phyloP scores from a whole-genome alignment of 768 basidiomycete genomes.

The Candolleomyces eurysporus region DNA sequence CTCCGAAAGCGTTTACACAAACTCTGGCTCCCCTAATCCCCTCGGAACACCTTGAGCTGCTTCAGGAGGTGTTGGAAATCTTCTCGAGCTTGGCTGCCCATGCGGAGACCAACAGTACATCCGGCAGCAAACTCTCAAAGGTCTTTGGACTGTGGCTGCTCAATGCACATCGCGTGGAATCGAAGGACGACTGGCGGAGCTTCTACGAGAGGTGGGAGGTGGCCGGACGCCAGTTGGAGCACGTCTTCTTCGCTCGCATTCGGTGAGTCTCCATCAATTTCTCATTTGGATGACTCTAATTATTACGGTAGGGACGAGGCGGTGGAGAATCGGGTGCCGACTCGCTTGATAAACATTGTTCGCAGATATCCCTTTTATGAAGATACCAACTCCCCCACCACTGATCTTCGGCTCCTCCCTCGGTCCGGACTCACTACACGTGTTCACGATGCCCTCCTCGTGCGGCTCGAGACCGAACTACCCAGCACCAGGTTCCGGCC shows the following conservation, averaged over 20 bases:
- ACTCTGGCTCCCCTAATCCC: slow-evolving; percentile 61
- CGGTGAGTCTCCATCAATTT: slow-evolving; percentile 43
- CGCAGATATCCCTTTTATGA: slow-evolving; percentile 63
- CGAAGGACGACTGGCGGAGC: slow-evolving; percentile 55
- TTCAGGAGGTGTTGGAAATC: slow-evolving; percentile 56
- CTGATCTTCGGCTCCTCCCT: slow-evolving; percentile 43
- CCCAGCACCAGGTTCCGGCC: slow-evolving; percentile 38
- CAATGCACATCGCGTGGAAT: slow-evolving; percentile 41
- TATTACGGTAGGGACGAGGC: slow-evolving; percentile 52
- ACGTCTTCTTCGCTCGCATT: slow-evolving; percentile 70
- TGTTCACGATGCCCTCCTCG: slow-evolving; percentile 59
- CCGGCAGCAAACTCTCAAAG: slow-evolving; percentile 76
- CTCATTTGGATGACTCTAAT: not conserved
- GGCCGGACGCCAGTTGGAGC: slow-evolving; percentile 70
- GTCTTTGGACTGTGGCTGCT: slow-evolving; percentile 75
- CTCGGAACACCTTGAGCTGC: slow-evolving; percentile 52
- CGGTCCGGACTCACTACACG: slow-evolving; percentile 70
- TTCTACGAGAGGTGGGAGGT: slow-evolving; percentile 79
- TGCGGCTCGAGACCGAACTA: slow-evolving; percentile 61
- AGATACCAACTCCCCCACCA: slow-evolving; percentile 29
- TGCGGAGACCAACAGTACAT: slow-evolving; percentile 68
- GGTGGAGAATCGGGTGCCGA: slow-evolving; percentile 54
- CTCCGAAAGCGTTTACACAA: slow-evolving; percentile 60
- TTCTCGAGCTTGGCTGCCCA: slow-evolving; percentile 72
- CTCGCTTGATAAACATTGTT: slow-evolving; percentile 68